Evolutionary conservation across 306 rosid species (phyloP), one percentile per base, ranked within the genome.

Genomic region (Pachyrhizus erosus): DNA sequence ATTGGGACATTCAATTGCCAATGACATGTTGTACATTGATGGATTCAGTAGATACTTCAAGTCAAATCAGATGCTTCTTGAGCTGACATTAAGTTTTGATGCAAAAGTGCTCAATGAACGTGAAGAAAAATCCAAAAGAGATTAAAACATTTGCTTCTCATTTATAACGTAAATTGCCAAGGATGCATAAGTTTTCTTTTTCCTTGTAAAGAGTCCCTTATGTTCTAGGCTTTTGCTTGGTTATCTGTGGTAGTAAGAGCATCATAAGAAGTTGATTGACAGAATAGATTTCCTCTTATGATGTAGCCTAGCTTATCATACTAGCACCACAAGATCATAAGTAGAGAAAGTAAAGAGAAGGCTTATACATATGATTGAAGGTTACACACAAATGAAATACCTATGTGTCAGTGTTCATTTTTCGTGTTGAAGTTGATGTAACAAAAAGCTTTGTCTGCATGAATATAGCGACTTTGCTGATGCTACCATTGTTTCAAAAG

Each of bases 1-100:
- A 51, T 61, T 87, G 13, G 93, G 91, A 70, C 88, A 89, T 87
- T 93, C 94, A 60, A 88, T 93, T 70, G 94, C 91, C 83, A 89
- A 93, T 67, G 91, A 86, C 64, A 23, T 39, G 72, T 87, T 87
- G 49, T 91, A 87, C 85, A 84, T 73, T 69, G 84, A 57, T 65
- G 76, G 79, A 29, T 75, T 89, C n/a, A 66, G 81, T 57, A 23
- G 88, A 87, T 79, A 84, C 15, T 61, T 23, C 17, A 62, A 62
- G 60, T 77, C 90, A 75, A 29, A 61, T 27, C 40, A 61, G 70
- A 69, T 40, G 74, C 72, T 70, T 86, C 87, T 78, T 61, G 26
- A 34, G n/a, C 79, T 23, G 17, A 45, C 48, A 72, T 52, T 86
- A 55, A 55, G 26, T 46, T 58, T 76, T 70, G 45, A 55, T 27